Evolutionary conservation across 176 grass and related monocot genomes (phyloP), one percentile per base, ranked within the genome.

Genomic region (Metroxylon sagu): DNA sequence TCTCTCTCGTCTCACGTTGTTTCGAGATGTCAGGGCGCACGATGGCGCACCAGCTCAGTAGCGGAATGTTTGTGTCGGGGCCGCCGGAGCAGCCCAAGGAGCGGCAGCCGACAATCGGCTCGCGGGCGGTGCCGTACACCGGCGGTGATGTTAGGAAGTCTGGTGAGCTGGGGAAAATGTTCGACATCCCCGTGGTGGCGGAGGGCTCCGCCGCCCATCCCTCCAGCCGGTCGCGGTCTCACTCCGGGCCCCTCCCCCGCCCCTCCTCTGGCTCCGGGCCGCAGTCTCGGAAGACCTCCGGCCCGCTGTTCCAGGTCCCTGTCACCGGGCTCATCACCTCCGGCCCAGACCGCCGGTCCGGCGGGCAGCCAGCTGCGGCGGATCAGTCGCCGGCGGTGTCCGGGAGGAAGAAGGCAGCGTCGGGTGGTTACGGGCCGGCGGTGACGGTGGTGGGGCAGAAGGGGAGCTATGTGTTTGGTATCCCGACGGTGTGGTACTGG

Each of bases 11-110:
- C 50, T 18, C 52, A 23, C 21, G 1, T 23, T 1, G 21, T 10
- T 23, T 16, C 50, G 49, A 18, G 51, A 68, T 68, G 65, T 68
- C 65, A 18, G 65, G 52, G 52, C 65, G 52, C 16, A 68, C 52
- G 28, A 35, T 52, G 6, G 19, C 52, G 84, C 92, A 97, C 54
- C 87, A 97, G 83, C 74, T 91, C 3, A 58, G 75, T 23, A 85
- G 73, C 49, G 92, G 92, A 4, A 73, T 91, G 85, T 91, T 85
- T 57, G 92, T 97, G 65, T 97, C 92, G 14, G 92, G 92, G 48
- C 74, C 79, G 56, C 87, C 92, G 80, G 87, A 74, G 77, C 69
- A 73, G 77, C 76, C 50, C 29, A 79, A 62, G 52, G 83, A 87
- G 69, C 80, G 78, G 62, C 15, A 60, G 25, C 65, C 77, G 15